Evolutionary conservation across 2,329 filamentous ascomycete genomes (phyloP), one percentile per base, ranked within the genome.

Genomic region (Botrytis medusae): DNA sequence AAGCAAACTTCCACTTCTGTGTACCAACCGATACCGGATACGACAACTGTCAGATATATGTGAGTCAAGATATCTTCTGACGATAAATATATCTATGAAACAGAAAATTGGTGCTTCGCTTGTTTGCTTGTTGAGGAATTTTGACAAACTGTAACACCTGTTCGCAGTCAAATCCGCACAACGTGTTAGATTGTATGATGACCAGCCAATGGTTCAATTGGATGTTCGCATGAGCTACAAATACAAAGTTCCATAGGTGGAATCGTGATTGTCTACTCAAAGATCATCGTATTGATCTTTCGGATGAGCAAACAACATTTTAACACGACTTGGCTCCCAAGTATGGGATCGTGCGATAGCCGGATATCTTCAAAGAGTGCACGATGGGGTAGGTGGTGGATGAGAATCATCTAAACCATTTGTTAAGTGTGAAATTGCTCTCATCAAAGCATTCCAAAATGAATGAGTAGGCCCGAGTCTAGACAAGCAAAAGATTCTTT

Each of bases 31-130:
- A 42, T 71, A 65, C 69, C 59, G 69, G 69, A 54, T 51, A 51
- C 44, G 25, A 71, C n/a, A 51, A 9, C 42, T 20, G 40, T 54
- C 59, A 64, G 14, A 22, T 34, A 40, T 22, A 40, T 54, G 63
- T 71, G 59, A 71, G 59, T 69, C 65, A 65, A 71, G 44, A 54
- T 37, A 51, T 46, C 59, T 71, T 65, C 44, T 65, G 69, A 54
- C 44, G 40, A 51, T 10, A 25, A 29, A 54, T n/a, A 1, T 32
- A 62, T 37, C 9, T 25, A 18, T 34, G 48, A 40, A 32, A n/a
- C 16, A 16, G 44, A 64, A 46, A 64, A 51, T 34, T 51, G 25
- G 29, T 29, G 59, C 44, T 51, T 62, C 40, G 32, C n/a, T 42
- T 71, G 59, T 71, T 71, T 64, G 69, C 69, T 71, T 65, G 42